phyloP scores from a whole-genome alignment of 805 yeast species.

The Pichia nanzhaoensis region DNA sequence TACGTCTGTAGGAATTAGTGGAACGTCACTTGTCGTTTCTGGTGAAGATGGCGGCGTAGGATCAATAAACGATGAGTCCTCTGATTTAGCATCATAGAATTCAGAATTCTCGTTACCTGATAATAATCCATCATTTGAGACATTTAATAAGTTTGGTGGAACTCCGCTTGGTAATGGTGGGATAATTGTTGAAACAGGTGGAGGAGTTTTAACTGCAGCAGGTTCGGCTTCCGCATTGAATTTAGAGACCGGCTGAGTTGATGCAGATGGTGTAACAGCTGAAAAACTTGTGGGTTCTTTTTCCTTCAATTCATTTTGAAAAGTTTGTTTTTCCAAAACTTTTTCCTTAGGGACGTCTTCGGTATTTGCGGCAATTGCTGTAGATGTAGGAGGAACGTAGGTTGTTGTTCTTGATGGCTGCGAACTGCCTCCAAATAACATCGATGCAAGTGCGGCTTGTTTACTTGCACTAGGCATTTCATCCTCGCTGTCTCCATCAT shows the following conservation, averaged over 20 bases:
- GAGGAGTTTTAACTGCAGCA: no score
- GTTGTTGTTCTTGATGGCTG: constrained; percentile 21
- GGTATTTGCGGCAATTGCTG: background rate
- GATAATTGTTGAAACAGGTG: background rate
- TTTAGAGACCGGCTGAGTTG: constrained; percentile 3
- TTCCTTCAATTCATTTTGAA: background rate
- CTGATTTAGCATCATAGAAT: constrained; percentile 17
- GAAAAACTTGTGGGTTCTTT: background rate
- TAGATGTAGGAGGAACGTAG: constrained; percentile 11
- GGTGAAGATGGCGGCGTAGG: constrained; percentile 25
- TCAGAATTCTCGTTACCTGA: constrained; percentile 5
- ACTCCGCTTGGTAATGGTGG: constrained; percentile 23
- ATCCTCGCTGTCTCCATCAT: constrained; percentile 35
- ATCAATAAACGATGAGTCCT: constrained; percentile 16
- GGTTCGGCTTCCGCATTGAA: background rate
- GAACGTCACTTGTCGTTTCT: constrained; percentile 5
- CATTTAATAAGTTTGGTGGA: constrained; percentile 12
- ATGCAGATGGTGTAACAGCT: constrained; percentile 1
- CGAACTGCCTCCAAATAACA: constrained; percentile 43
- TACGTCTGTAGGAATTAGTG: constrained; percentile 11
- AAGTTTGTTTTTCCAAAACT: background rate
- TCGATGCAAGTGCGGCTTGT: constrained; percentile 50
- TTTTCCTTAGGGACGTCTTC: no score
- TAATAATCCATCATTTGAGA: background rate
- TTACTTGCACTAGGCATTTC: constrained; percentile 43